Percentiles rank a stretch among this genome's conserved stretches.
phyloP scores from a whole-genome alignment of 805 yeast genomes.

The Metschnikowia baotianmanensis region DNA sequence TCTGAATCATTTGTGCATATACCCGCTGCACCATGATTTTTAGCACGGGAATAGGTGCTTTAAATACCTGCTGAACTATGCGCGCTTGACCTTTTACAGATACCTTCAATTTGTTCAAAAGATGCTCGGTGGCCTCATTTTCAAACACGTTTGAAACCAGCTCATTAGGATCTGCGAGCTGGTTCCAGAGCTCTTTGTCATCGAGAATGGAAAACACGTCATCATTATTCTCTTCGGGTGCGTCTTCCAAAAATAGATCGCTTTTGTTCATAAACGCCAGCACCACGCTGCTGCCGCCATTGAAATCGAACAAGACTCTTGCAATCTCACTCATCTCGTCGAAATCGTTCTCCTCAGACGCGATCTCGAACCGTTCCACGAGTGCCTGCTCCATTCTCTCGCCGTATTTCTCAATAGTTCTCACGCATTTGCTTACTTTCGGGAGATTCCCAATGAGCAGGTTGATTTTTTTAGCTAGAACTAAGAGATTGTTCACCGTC shows the following conservation, averaged over 20 bases:
- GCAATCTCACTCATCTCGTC: conserved; percentile 76
- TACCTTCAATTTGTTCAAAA: conserved; percentile 52
- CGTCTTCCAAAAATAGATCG: conserved; percentile 58
- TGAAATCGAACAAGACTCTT: conserved; percentile 69
- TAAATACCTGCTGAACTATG: conserved; percentile 71
- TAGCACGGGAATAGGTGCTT: conserved; percentile 64
- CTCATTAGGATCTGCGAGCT: conserved; percentile 57
- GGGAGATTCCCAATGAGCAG: conserved; percentile 37
- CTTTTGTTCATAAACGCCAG: conserved; percentile 80
- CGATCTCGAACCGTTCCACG: conserved; percentile 66
- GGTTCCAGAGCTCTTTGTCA: conserved; percentile 55
- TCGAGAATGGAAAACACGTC: conserved; percentile 34
- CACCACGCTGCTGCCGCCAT: conserved; percentile 80
- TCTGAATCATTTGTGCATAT: conserved; percentile 67
- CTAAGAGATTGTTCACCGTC: conserved; percentile 61
- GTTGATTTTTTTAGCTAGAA: conserved; percentile 62
- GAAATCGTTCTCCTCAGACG: conserved; percentile 68
- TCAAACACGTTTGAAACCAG: conserved; percentile 39
- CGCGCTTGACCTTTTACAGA: conserved; percentile 71
- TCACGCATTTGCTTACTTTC: conserved; percentile 36
- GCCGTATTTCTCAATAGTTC: conserved; percentile 64
- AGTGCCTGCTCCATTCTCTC: conserved; percentile 72
- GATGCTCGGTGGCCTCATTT: conserved; percentile 49
- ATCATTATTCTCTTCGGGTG: conserved; percentile 27
- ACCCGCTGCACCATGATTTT: conserved; percentile 70